Evolutionary conservation across 352 stramenopile species (phyloP).

Genomic region (Pythium diclinum): DNA sequence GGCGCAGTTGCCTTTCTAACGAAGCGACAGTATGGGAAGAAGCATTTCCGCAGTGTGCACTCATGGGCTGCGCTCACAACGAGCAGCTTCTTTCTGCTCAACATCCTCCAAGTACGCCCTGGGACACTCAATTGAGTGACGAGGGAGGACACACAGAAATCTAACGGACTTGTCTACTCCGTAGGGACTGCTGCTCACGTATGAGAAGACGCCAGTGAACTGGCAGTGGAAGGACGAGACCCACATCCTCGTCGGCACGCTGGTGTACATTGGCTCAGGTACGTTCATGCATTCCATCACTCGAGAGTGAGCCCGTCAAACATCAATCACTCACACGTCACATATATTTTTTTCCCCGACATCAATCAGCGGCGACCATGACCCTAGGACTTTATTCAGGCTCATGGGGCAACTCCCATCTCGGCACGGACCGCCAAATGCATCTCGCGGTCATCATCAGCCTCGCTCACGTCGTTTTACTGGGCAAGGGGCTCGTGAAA

Average conservation of each 20-base stretch:
- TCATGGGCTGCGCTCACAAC: slow-evolving; percentile 58
- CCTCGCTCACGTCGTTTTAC: slow-evolving; percentile 44
- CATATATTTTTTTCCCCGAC: neutral
- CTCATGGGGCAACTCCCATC: slow-evolving; percentile 34
- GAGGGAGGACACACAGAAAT: too few species aligned
- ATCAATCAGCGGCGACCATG: slow-evolving; percentile 34
- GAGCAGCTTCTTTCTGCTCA: slow-evolving; percentile 53
- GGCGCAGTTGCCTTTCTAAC: slow-evolving; percentile 36
- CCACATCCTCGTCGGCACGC: slow-evolving; percentile 50
- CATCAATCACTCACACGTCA: neutral
- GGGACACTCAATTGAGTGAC: too few species aligned
- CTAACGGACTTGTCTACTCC: too few species aligned
- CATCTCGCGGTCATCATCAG: slow-evolving; percentile 47
- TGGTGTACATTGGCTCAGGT: slow-evolving; percentile 55
- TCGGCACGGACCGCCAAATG: slow-evolving; percentile 39
- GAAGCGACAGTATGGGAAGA: slow-evolving; percentile 31
- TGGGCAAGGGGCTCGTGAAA: slow-evolving; percentile 28
- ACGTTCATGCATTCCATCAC: slow-evolving; percentile 5
- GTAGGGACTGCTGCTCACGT: slow-evolving; percentile 56
- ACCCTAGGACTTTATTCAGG: slow-evolving; percentile 49
- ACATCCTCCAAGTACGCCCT: slow-evolving; percentile 46
- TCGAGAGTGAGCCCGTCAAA: neutral
- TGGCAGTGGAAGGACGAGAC: slow-evolving; percentile 80
- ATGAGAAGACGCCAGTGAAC: slow-evolving; percentile 43
- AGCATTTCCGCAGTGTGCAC: slow-evolving; percentile 46